Percentiles rank a stretch among this genome's conserved stretches.
Evolutionary conservation across 371 early-diverging fungal species (phyloP).

Genomic region (Mortierella sp.): DNA sequence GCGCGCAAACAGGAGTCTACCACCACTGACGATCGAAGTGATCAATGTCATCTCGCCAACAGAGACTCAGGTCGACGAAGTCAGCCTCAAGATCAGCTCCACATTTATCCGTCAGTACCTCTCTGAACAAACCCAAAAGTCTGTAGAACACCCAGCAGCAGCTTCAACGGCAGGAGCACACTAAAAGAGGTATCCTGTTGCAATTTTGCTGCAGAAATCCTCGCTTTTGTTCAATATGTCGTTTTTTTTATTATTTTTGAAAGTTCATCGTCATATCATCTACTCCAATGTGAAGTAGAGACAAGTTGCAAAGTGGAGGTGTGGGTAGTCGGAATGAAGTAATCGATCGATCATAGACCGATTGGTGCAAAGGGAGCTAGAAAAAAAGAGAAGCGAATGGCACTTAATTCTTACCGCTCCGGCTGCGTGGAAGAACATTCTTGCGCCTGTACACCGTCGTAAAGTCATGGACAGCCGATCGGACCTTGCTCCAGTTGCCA

Average conservation of each 20-base stretch:
- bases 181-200: not conserved
- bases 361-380: too few relatives aligned
- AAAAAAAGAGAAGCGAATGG: not conserved
- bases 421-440: slow-evolving; percentile 42
- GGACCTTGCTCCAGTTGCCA: slow-evolving; percentile 47
- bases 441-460: slow-evolving; percentile 47
- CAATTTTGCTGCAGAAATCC: not conserved
- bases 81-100: slow-evolving; percentile 77
- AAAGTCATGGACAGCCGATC: slow-evolving; percentile 41
- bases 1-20: slow-evolving; percentile 64
- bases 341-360: too few relatives aligned
- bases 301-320: not conserved
- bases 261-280: not conserved
- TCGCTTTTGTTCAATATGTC: not conserved
- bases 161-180: not conserved
- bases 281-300: too few relatives aligned
- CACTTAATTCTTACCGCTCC: slow-evolving; percentile 38
- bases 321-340: too few relatives aligned
- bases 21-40: slow-evolving; percentile 75
- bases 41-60: slow-evolving; percentile 82
- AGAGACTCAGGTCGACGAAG: slow-evolving; percentile 62
- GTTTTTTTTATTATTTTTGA: not conserved
- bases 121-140: slow-evolving; percentile 25
- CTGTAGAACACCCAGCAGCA: not conserved
- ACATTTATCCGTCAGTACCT: slow-evolving; percentile 69